Base-by-base conservation (phyloP, 805 yeast species). In the Candida maris region DNA sequence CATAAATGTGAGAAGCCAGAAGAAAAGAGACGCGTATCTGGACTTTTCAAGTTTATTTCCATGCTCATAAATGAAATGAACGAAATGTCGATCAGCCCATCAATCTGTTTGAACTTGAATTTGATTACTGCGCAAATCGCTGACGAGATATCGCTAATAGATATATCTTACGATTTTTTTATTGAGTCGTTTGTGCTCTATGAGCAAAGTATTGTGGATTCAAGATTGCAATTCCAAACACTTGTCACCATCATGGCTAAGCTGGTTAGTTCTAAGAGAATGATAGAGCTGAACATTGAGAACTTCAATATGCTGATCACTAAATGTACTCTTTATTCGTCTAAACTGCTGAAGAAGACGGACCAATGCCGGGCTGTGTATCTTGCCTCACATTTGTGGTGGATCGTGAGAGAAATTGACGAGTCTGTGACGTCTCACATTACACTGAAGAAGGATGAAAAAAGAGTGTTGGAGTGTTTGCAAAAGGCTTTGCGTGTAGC, bases 311-410 rank as follows among this genome's bases (percentile, higher is more conserved):
- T 78, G 4, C 67, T 91, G 47, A 87, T 89, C 34, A 84, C 94
- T 12, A 83, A 88, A 57, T 73, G 89, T 31, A 87, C 96, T 1
- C 64, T 89, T 32, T 86, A 87, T 52, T 95, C 95, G 4, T 85
- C 95, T 10, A 86, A 85, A 59, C 68, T 93, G 34, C 69, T 91
- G 52, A 87, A 85, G 59, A 91, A 91, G 58, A 88, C 93, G 23
- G 97, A 91, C 53, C 98, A 93, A 60, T 89, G 97, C 58, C 76
- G 97, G 12, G 81, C 95, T 0, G 95, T 88, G 5, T 86, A 84
- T 56, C 62, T 77, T 34, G 89, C 96, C 28, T 80, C 95, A 1
- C 97, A 93, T 61, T 64, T 93, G 32, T 93, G 96, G 96, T 85
- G 95, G 93, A 83, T 91, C 53, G 78, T 81, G 17, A 88, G 84